Percentiles rank a stretch among this genome's conserved stretches.
Conservation (phyloP, 192 early-diverging fungal genomes). For the Backusella australiensis region DNA sequence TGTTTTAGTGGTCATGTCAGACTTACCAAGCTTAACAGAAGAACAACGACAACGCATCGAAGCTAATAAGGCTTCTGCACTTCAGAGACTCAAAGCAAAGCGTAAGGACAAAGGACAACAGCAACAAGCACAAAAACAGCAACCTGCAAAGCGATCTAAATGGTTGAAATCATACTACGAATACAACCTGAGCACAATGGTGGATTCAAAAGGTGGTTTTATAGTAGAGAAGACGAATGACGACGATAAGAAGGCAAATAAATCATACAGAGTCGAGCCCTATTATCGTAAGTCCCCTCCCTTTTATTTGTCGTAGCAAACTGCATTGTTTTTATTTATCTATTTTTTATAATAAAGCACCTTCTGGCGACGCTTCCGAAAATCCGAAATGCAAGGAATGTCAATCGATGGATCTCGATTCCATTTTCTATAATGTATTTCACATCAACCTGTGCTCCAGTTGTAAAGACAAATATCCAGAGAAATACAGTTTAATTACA, state of each 20-base stretch:
- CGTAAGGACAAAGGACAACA: conserved; percentile 5
- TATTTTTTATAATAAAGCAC: conserved; percentile 31
- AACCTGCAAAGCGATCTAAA: conserved; percentile 18
- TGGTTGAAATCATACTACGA: conserved; percentile 54
- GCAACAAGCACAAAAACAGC: not conserved
- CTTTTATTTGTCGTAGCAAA: too few species aligned
- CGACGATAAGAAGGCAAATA: conserved; percentile 39
- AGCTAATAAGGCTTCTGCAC: conserved; percentile 45
- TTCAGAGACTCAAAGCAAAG: conserved; percentile 32
- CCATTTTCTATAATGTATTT: conserved; percentile 70
- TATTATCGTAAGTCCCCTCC: conserved; percentile 45
- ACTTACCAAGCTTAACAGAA: conserved; percentile 29
- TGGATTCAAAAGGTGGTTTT: conserved; percentile 88
- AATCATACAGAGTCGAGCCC: conserved; percentile 16
- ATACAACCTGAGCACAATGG: conserved; percentile 85
- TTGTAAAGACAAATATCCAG: conserved; percentile 74
- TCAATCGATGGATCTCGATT: conserved; percentile 79
- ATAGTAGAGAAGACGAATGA: conserved; percentile 55
- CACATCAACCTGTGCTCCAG: conserved; percentile 68
- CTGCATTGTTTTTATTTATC: conserved; percentile 13
- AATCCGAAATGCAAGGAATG: conserved; percentile 84
- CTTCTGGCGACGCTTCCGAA: conserved; percentile 46
- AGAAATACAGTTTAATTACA: conserved; percentile 91
- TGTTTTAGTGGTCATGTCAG: not conserved
- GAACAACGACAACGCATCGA: conserved; percentile 46